These are phyloP conservation scores for Trichoderma sp. DNA, from an alignment of 2,329 filamentous ascomycete species.

Conservation along the genomic window DNA sequence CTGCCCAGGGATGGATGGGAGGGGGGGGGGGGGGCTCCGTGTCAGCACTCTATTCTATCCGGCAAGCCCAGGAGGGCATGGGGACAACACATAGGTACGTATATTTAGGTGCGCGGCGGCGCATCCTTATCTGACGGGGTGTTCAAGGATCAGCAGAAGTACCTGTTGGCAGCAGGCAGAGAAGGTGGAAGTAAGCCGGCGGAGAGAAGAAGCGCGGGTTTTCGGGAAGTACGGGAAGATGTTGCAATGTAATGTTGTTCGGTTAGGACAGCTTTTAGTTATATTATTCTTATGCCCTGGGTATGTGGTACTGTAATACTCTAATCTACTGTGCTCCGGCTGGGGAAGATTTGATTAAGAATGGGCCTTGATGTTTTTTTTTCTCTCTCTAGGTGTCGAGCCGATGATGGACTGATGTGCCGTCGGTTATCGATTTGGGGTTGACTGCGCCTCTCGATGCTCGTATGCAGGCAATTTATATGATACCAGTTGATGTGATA, in stretches of 20 bases:
- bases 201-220: background rate
- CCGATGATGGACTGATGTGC: background rate
- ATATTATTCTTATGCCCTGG: background rate
- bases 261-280: background rate
- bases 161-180: background rate
- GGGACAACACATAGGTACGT: background rate
- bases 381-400: background rate
- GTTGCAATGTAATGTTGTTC: background rate
- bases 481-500: background rate
- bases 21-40: background rate
- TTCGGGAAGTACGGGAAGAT: background rate
- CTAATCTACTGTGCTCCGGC: background rate
- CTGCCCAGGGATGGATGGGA: no score
- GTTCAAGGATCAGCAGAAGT: background rate
- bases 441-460: background rate
- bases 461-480: conserved; percentile 12
- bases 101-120: background rate
- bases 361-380: background rate
- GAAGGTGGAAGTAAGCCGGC: background rate
- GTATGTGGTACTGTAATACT: no score
- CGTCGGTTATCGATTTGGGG: conserved; percentile 1
- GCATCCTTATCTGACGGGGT: background rate
- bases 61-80: background rate
- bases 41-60: background rate
- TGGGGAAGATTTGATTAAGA: background rate